Evolutionary conservation across 192 early-diverging fungal genomes (phyloP).

Genomic region (Backusella psychrophila): DNA sequence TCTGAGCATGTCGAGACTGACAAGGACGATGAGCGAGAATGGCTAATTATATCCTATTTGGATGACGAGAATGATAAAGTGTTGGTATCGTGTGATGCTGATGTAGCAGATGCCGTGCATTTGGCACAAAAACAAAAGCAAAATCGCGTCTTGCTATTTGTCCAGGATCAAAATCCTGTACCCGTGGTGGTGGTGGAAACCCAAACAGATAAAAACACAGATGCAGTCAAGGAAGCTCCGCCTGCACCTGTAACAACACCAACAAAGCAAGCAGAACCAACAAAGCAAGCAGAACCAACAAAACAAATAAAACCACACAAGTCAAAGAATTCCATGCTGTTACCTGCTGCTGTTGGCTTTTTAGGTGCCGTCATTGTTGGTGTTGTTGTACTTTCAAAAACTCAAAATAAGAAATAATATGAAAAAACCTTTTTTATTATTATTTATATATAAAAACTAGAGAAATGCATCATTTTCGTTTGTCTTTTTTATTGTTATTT

Average conservation of each 20-base stretch:
- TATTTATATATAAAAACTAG: not conserved
- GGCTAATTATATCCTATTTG: constrained; percentile 69
- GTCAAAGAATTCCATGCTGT: constrained; percentile 20
- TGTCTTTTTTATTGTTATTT: not conserved
- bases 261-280: not conserved
- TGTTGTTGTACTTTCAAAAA: constrained; percentile 41
- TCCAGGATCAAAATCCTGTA: constrained; percentile 36
- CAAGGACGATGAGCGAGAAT: constrained; percentile 4
- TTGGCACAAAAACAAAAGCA: constrained; percentile 78
- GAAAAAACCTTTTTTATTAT: no score
- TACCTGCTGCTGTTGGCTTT: constrained; percentile 54
- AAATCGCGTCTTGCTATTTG: constrained; percentile 71
- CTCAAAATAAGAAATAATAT: not conserved
- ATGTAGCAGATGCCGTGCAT: constrained; percentile 81
- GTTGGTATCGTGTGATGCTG: constrained; percentile 70
- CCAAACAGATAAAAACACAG: not conserved
- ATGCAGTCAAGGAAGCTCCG: not conserved
- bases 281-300: not conserved
- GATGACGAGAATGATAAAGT: constrained; percentile 94
- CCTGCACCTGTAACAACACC: not conserved
- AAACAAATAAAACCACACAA: not conserved
- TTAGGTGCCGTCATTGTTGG: constrained; percentile 53
- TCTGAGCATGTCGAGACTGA: constrained; percentile 15
- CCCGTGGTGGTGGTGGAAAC: not conserved
- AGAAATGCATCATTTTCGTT: not conserved